Evolutionary conservation across 495 filamentous ascomycete species (phyloP).

Genomic region (Pyrenula aspistea): DNA sequence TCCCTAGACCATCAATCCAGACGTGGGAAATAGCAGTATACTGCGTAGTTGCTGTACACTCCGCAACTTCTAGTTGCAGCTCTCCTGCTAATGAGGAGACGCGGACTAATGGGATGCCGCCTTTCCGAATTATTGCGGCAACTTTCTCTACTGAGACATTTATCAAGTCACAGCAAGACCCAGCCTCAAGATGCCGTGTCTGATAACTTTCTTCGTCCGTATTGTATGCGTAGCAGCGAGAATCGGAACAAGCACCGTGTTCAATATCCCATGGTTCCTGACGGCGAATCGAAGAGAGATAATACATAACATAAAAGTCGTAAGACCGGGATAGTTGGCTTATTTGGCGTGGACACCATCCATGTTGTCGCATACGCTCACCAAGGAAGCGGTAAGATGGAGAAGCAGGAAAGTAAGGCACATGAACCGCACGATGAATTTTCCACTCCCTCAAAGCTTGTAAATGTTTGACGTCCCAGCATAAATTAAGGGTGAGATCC

Average conservation of each 20-base stretch:
- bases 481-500: no score
- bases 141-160: constrained; percentile 3
- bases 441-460: no score
- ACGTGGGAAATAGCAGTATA: constrained; percentile 22
- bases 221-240: constrained; percentile 10
- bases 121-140: constrained; percentile 4
- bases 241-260: background rate
- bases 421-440: no score
- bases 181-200: constrained; percentile 5
- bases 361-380: no score
- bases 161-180: constrained; percentile 9
- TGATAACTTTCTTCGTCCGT: constrained; percentile 9
- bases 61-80: constrained; percentile 4
- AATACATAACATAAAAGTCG: background rate
- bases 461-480: no score
- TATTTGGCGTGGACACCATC: background rate
- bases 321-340: background rate
- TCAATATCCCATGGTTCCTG: background rate
- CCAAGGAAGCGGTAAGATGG: no score
- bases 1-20: constrained; percentile 24
- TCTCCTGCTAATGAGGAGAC: constrained; percentile 5
- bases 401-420: no score
- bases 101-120: constrained; percentile 6
- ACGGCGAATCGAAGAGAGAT: background rate
- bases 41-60: constrained; percentile 1